Percentiles rank a stretch among this genome's conserved stretches.
Conservation (phyloP, 805 yeast genomes). For the Wickerhamomyces chambardii region DNA sequence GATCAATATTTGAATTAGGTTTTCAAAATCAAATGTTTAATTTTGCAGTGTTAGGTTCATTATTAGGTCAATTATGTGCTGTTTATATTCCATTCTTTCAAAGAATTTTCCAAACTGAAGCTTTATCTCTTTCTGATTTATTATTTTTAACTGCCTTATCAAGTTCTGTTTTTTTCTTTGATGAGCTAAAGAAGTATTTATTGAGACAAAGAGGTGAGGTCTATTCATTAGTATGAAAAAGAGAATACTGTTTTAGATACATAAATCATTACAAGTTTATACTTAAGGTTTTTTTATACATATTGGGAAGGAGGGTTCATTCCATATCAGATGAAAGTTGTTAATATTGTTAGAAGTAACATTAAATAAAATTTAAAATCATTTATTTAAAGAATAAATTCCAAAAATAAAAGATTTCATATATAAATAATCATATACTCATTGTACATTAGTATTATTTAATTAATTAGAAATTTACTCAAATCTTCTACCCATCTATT, state of each 20-base stretch:
- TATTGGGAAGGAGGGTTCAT: too few species aligned
- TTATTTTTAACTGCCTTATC: slow-evolving; percentile 52
- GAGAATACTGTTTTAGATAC: not conserved
- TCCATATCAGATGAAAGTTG: too few species aligned
- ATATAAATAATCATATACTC: too few species aligned
- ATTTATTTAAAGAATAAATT: too few species aligned
- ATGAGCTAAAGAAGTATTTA: slow-evolving; percentile 64
- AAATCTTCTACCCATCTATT: too few species aligned
- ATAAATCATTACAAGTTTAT: not conserved
- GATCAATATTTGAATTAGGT: slow-evolving; percentile 79
- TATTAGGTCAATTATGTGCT: slow-evolving; percentile 88
- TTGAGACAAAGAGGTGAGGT: slow-evolving; percentile 7
- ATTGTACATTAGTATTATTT: too few species aligned
- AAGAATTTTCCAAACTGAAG: slow-evolving; percentile 89
- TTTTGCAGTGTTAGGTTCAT: slow-evolving; percentile 80
- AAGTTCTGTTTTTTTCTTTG: slow-evolving; percentile 78
- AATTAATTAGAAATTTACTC: too few species aligned
- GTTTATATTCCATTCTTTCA: slow-evolving; percentile 93
- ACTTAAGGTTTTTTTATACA: not conserved
- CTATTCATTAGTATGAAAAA: slow-evolving; percentile 16
- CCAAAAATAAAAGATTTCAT: too few species aligned
- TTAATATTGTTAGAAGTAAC: too few species aligned
- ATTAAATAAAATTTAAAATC: too few species aligned
- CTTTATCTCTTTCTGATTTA: slow-evolving; percentile 65
- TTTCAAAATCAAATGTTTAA: slow-evolving; percentile 84